Conservation (phyloP, 73 alveolate species). For the Paramecium sonneborni region DNA sequence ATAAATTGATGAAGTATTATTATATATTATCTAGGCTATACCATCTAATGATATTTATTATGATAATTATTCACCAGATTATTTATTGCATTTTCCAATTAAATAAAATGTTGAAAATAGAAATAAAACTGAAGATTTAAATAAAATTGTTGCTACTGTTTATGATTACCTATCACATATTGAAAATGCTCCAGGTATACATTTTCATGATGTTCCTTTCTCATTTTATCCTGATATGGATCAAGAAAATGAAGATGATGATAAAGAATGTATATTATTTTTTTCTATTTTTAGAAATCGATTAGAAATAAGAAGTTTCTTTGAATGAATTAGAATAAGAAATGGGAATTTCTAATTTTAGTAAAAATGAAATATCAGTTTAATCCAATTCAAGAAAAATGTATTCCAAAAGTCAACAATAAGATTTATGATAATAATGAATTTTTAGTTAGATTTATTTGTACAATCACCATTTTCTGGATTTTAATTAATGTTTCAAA, state of each 20-base stretch:
- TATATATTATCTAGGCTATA: constrained; percentile 26
- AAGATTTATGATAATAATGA: background rate
- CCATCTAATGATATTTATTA: constrained; percentile 52
- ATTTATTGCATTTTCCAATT: constrained; percentile 39
- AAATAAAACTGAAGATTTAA: constrained; percentile 58
- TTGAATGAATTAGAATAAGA: background rate
- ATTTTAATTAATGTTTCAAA: too few relatives aligned
- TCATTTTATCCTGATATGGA: constrained; percentile 53
- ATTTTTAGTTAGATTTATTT: background rate
- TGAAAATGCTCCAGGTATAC: constrained; percentile 65
- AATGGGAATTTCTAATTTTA: background rate
- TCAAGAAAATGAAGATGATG: background rate
- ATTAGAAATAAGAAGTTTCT: background rate
- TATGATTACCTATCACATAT: constrained; percentile 23
- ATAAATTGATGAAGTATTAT: constrained; percentile 56
- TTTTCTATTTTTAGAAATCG: background rate
- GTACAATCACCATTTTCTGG: too few relatives aligned
- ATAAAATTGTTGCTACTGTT: constrained; percentile 28
- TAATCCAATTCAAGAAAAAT: background rate
- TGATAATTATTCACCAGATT: constrained; percentile 36
- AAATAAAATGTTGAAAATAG: constrained; percentile 54
- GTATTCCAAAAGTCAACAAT: background rate
- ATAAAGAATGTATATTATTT: background rate
- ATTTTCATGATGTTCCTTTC: constrained; percentile 62
- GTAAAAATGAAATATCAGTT: background rate